Evolutionary conservation across 441 rosid genomes (phyloP).

Genomic region (Syzygium malaccense): DNA sequence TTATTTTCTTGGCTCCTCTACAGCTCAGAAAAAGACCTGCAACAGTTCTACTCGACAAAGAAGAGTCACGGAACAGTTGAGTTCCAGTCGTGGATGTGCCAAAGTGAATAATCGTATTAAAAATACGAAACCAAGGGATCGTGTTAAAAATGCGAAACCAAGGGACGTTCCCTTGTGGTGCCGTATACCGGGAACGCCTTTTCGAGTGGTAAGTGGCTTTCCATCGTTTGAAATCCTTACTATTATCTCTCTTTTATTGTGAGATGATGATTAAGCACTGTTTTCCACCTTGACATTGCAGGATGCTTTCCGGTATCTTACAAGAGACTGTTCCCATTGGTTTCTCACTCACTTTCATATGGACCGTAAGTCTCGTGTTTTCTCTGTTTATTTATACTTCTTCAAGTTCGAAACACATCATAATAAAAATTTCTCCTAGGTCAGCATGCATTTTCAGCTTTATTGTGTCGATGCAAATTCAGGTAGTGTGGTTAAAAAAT

Average conservation of each 20-base stretch:
- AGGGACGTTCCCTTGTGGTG: slow-evolving; percentile 78
- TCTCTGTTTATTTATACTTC: not conserved
- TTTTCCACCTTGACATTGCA: slow-evolving; percentile 26
- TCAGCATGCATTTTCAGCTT: not conserved
- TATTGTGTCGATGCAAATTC: not conserved
- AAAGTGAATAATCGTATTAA: slow-evolving; percentile 23
- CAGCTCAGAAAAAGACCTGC: slow-evolving; percentile 26
- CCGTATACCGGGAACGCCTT: slow-evolving; percentile 70
- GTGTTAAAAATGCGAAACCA: slow-evolving; percentile 27
- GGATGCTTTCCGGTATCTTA: slow-evolving; percentile 95
- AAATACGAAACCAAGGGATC: not conserved
- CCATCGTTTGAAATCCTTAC: not conserved
- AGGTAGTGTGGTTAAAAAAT: not conserved
- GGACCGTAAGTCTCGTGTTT: slow-evolving; percentile 68
- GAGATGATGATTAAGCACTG: not conserved
- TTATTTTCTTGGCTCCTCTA: slow-evolving; percentile 48
- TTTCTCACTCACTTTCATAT: slow-evolving; percentile 96
- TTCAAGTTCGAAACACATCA: not conserved
- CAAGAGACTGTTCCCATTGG: slow-evolving; percentile 93
- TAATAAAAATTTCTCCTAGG: not conserved
- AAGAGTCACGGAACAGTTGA: slow-evolving; percentile 18
- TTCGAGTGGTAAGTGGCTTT: slow-evolving; percentile 69
- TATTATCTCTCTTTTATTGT: not conserved
- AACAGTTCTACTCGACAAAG: slow-evolving; percentile 22
- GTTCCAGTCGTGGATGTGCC: slow-evolving; percentile 21